Conservation (phyloP, 2,329 filamentous ascomycete genomes). For the Calonectria pseudoreteaudii region DNA sequence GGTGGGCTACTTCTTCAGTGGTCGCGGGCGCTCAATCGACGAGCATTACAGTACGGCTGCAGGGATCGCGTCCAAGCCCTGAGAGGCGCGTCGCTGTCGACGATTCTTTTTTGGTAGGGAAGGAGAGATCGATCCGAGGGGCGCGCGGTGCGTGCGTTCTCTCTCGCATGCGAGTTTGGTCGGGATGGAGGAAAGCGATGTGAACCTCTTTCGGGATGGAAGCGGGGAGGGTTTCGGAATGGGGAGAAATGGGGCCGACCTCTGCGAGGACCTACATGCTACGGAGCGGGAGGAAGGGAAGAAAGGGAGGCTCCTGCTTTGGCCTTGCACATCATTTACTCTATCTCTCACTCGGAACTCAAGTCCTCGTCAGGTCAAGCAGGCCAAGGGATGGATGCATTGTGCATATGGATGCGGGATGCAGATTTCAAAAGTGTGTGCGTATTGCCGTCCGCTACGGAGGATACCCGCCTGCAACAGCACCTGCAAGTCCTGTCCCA, state of each 20-base stretch:
- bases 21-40: conserved; percentile 1
- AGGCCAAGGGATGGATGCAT: conserved; percentile 17
- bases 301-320: neutral
- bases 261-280: neutral
- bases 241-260: conserved; percentile 13
- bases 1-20: conserved; percentile 10
- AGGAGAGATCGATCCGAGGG: neutral
- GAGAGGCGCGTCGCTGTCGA: neutral
- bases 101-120: neutral
- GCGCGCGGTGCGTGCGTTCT: neutral
- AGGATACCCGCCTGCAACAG: conserved; percentile 4
- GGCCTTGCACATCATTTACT: conserved; percentile 3
- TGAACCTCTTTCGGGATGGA: neutral
- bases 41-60: neutral
- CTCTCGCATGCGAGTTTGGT: neutral
- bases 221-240: conserved; percentile 18
- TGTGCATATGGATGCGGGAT: neutral
- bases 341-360: conserved; percentile 1
- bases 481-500: conserved; percentile 14
- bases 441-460: conserved; percentile 5
- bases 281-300: conserved; percentile 3
- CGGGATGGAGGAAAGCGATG: neutral
- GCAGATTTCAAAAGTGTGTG: conserved; percentile 7
- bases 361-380: neutral
- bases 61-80: conserved; percentile 7